phyloP scores from a whole-genome alignment of 257 asterid genomes.

The Linaria vulgaris region DNA sequence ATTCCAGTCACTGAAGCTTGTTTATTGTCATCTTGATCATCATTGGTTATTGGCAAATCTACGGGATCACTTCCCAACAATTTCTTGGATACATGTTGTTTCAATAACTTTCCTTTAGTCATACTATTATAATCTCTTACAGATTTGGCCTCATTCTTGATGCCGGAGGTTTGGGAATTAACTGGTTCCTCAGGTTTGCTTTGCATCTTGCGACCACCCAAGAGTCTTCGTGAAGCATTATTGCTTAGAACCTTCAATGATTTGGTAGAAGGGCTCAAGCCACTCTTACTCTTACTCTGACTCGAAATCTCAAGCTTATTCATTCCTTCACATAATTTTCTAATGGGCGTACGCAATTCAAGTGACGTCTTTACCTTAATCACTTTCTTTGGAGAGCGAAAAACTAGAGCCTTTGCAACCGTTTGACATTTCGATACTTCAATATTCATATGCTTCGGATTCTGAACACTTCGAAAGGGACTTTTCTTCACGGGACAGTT shows the following conservation, averaged over 20 bases:
- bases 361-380: constrained; percentile 51
- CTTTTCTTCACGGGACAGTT: constrained; percentile 36
- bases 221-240: constrained; percentile 29
- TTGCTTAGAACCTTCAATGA: constrained; percentile 32
- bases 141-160: constrained; percentile 32
- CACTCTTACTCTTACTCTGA: constrained; percentile 57
- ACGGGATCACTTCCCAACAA: constrained; percentile 20
- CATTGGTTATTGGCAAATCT: constrained; percentile 10
- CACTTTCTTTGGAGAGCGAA: constrained; percentile 67
- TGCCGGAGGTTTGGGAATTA: constrained; percentile 27
- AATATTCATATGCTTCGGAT: constrained; percentile 41
- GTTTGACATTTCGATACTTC: constrained; percentile 43
- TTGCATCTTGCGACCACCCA: constrained; percentile 35
- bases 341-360: constrained; percentile 55
- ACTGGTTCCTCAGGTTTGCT: constrained; percentile 25
- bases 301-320: constrained; percentile 70
- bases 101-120: constrained; percentile 25
- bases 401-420: constrained; percentile 69
- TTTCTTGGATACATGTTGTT: constrained; percentile 24
- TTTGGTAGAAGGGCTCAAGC: constrained; percentile 38
- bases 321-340: constrained; percentile 64
- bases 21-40: background rate
- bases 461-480: constrained; percentile 72
- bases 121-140: constrained; percentile 27
- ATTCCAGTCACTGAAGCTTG: background rate